Evolutionary conservation across 2,329 filamentous ascomycete species (phyloP).

Genomic region (Pseudonectria buxi): DNA sequence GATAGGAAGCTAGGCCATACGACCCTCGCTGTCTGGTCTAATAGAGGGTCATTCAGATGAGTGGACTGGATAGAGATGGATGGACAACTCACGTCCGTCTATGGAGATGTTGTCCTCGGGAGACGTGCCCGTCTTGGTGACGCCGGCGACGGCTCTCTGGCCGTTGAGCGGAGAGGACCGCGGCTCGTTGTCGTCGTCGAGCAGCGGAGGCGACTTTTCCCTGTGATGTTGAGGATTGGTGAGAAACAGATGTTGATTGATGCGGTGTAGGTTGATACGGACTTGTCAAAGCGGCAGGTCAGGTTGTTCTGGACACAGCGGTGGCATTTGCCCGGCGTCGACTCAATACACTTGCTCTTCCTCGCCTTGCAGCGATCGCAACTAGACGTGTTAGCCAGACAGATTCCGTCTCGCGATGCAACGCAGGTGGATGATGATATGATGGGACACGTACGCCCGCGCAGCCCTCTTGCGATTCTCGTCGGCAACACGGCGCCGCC

Average conservation of each 20-base stretch:
- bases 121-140: conserved; percentile 1
- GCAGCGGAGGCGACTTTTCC: conserved; percentile 3
- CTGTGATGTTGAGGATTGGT: conserved; percentile 1
- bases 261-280: not conserved
- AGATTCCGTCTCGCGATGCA: not conserved
- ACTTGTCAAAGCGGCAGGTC: conserved; percentile 15
- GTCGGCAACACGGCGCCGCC: conserved; percentile 22
- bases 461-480: conserved; percentile 27
- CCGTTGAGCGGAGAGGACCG: not conserved
- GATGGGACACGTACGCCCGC: conserved; percentile 14
- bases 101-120: conserved; percentile 11
- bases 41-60: not conserved
- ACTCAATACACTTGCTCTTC: conserved; percentile 30
- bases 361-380: conserved; percentile 29
- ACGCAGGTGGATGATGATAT: not conserved
- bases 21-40: conserved; percentile 16
- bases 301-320: conserved; percentile 21
- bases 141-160: not conserved
- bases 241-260: not conserved
- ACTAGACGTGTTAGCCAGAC: conserved; percentile 2
- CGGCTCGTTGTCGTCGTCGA: not conserved
- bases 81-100: conserved; percentile 6
- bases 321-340: conserved; percentile 18
- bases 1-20: conserved; percentile 24
- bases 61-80: not conserved